Evolutionary conservation across 768 basidiomycete species (phyloP).

Genomic region (Mycena crocata): DNA sequence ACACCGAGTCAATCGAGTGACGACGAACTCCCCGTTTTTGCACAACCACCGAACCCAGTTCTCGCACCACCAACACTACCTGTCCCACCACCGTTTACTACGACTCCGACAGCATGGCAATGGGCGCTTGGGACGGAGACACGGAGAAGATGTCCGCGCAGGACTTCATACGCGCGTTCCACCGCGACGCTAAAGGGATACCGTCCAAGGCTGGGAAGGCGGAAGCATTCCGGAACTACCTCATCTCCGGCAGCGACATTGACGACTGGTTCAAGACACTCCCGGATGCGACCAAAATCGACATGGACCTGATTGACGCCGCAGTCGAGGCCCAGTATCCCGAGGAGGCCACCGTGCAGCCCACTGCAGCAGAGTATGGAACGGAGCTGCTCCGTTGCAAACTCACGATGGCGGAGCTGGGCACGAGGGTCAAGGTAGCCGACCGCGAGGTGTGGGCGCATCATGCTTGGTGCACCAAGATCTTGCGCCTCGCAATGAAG

Average conservation of each 20-base stretch:
- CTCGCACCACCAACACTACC: not conserved
- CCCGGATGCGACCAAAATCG: not conserved
- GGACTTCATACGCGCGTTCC: conserved; percentile 6
- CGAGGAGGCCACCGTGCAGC: not conserved
- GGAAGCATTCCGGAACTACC: conserved; percentile 8
- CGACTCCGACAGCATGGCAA: not conserved
- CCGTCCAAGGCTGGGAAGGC: conserved; percentile 2
- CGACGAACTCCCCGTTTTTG: not conserved
- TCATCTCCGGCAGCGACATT: not conserved
- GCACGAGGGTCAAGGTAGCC: not conserved
- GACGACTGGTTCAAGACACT: conserved; percentile 7
- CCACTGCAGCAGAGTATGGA: not conserved
- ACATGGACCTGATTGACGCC: conserved; percentile 11
- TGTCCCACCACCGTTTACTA: not conserved
- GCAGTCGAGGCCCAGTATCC: conserved; percentile 4
- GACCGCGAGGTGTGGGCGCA: conserved; percentile 14
- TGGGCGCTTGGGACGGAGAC: conserved; percentile 9
- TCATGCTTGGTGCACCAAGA: conserved; percentile 3
- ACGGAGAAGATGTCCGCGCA: conserved; percentile 11
- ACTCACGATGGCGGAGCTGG: conserved; percentile 6
- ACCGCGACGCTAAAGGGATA: not conserved
- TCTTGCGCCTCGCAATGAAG: conserved; percentile 5
- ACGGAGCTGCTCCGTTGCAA: not conserved
- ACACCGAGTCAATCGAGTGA: not conserved
- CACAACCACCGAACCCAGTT: not conserved